phyloP scores from a whole-genome alignment of 164 flowering plant species.

The Santalum album region DNA sequence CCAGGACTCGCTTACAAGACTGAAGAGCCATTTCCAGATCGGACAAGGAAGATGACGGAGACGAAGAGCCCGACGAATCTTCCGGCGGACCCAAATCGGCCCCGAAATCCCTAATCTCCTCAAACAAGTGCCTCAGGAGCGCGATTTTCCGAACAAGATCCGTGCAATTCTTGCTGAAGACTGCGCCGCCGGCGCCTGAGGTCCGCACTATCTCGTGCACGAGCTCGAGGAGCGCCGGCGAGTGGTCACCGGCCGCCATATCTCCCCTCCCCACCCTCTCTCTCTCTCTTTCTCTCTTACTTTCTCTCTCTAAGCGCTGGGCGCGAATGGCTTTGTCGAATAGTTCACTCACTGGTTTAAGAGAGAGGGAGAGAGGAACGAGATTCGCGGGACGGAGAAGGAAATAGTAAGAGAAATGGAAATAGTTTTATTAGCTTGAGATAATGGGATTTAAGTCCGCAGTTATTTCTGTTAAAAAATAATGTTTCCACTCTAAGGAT shows the following conservation, averaged over 20 bases:
- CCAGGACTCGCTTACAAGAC: conserved; percentile 48
- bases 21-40: conserved; percentile 42
- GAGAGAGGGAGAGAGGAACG: too few species aligned
- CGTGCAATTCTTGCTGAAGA: conserved; percentile 55
- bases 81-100: conserved; percentile 7
- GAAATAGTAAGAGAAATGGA: too few species aligned
- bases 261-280: conserved; percentile 5
- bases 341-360: too few species aligned
- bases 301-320: too few species aligned
- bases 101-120: conserved; percentile 51
- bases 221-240: conserved; percentile 23
- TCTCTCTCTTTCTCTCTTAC: too few species aligned
- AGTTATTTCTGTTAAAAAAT: too few species aligned
- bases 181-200: conserved; percentile 17
- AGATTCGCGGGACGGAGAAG: too few species aligned
- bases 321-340: too few species aligned
- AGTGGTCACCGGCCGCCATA: conserved; percentile 13
- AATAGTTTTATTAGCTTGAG: too few species aligned
- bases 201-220: conserved; percentile 32
- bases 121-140: conserved; percentile 58
- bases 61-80: conserved; percentile 14
- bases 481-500: too few species aligned
- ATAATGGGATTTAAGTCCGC: too few species aligned
- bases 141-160: conserved; percentile 65
- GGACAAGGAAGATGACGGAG: conserved; percentile 21